Percentiles rank a stretch among this genome's conserved stretches.
Conservation (phyloP, 78 protist species). For the Reticulomyxa filosa region DNA sequence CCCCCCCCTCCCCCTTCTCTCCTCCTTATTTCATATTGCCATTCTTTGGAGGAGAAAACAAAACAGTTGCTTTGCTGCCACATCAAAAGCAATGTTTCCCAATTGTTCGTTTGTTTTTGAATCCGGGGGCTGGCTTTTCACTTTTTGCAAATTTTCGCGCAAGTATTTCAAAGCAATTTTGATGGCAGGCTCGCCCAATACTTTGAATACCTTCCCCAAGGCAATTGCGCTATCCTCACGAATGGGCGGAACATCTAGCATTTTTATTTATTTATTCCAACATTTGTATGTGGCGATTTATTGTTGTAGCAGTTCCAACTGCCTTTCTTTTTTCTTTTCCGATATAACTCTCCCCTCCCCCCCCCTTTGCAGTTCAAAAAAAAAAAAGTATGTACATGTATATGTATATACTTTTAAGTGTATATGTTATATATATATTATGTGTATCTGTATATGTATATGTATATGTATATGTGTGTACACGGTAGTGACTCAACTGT, state of each 20-base stretch:
- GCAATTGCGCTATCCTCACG: conserved; percentile 15
- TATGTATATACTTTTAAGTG: background rate
- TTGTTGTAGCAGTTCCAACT: background rate
- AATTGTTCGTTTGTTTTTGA: background rate
- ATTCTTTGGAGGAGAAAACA: too few relatives aligned
- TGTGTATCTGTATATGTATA: background rate
- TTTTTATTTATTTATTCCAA: background rate
- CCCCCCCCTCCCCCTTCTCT: too few relatives aligned
- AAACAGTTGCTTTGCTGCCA: conserved; percentile 6
- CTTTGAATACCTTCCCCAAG: background rate
- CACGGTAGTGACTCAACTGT: background rate
- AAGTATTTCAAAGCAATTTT: background rate
- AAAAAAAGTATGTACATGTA: background rate
- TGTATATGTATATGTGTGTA: background rate
- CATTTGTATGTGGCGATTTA: background rate
- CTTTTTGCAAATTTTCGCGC: background rate
- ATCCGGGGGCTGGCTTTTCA: background rate
- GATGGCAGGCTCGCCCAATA: background rate
- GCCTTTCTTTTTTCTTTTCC: too few relatives aligned
- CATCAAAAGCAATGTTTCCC: background rate
- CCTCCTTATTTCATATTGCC: too few relatives aligned
- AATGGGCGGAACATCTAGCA: background rate
- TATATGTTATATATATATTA: background rate
- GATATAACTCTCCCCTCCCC: too few relatives aligned
- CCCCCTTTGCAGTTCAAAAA: too few relatives aligned